A percentile compares a stretch with the other conserved stretches of the same genome.
phyloP scores from a whole-genome alignment of 768 basidiomycete genomes.

The Dioszegia hungarica region DNA sequence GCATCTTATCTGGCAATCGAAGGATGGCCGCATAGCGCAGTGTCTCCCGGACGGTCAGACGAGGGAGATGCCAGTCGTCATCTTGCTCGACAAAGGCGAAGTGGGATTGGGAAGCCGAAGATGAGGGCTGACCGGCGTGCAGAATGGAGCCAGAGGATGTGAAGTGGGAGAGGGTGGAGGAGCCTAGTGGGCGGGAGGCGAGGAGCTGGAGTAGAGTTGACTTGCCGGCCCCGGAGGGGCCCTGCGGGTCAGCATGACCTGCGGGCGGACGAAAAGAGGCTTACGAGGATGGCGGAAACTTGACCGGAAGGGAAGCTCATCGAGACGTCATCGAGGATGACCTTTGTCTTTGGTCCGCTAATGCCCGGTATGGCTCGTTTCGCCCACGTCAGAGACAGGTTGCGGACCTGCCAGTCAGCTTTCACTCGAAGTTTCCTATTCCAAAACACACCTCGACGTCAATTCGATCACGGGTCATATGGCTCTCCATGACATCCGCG shows the following conservation, averaged over 20 bases:
- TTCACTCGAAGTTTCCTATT: slow-evolving; percentile 1
- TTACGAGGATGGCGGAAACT: slow-evolving; percentile 48
- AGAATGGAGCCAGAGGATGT: slow-evolving; percentile 38
- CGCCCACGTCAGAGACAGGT: slow-evolving; percentile 27
- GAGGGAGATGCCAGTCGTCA: slow-evolving; percentile 51
- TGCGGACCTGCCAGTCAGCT: slow-evolving; percentile 13
- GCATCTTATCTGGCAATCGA: slow-evolving; percentile 48
- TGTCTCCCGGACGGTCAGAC: slow-evolving; percentile 43
- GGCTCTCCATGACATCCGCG: slow-evolving; percentile 35
- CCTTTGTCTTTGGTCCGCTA: slow-evolving; percentile 26
- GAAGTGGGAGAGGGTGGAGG: slow-evolving; percentile 48
- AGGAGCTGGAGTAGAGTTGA: slow-evolving; percentile 50
- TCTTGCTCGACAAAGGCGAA: slow-evolving; percentile 52
- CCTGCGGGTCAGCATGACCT: slow-evolving; percentile 1
- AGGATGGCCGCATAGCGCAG: slow-evolving; percentile 52
- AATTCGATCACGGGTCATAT: slow-evolving; percentile 43
- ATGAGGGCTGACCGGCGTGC: slow-evolving; percentile 34
- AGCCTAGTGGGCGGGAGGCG: slow-evolving; percentile 41
- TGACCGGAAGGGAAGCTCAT: slow-evolving; percentile 48
- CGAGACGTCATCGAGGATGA: slow-evolving; percentile 48
- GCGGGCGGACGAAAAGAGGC: neutral
- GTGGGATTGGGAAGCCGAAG: slow-evolving; percentile 24
- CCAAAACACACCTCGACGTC: slow-evolving; percentile 43
- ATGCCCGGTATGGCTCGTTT: slow-evolving; percentile 14
- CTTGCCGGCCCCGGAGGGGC: slow-evolving; percentile 43